Conservation (phyloP, 148 eudicot species). For the Silene conica region DNA sequence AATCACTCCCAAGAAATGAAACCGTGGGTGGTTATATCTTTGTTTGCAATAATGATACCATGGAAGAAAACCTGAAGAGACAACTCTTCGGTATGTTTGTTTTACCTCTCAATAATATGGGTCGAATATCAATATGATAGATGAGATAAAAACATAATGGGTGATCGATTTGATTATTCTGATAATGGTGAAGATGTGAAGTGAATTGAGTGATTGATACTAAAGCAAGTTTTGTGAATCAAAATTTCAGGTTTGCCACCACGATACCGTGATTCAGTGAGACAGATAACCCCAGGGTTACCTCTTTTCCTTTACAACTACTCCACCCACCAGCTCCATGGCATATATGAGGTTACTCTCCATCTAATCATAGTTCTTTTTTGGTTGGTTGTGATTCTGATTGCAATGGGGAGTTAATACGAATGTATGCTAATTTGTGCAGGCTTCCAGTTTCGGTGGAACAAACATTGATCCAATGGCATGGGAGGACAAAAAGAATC, state of each 20-base stretch:
- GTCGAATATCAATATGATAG: no score
- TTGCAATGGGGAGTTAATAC: slow-evolving; percentile 3
- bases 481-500: slow-evolving; percentile 99
- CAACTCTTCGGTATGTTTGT: slow-evolving; percentile 76
- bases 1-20: slow-evolving; percentile 80
- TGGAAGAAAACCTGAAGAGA: slow-evolving; percentile 90
- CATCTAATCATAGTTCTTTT: background rate
- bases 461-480: slow-evolving; percentile 89
- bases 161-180: background rate
- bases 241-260: slow-evolving; percentile 75
- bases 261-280: slow-evolving; percentile 93
- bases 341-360: slow-evolving; percentile 84
- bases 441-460: slow-evolving; percentile 99
- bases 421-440: slow-evolving; percentile 13
- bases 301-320: slow-evolving; percentile 98
- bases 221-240: slow-evolving; percentile 1
- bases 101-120: no score
- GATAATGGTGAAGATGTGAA: background rate
- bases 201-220: background rate
- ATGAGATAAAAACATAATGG: no score
- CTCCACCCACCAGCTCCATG: slow-evolving; percentile 99
- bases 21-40: slow-evolving; percentile 93
- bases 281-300: slow-evolving; percentile 91
- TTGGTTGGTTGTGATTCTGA: no score
- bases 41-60: slow-evolving; percentile 96